Evolutionary conservation across 2,329 filamentous ascomycete species (phyloP).

Genomic region (Chrysosporium queenslandicum): DNA sequence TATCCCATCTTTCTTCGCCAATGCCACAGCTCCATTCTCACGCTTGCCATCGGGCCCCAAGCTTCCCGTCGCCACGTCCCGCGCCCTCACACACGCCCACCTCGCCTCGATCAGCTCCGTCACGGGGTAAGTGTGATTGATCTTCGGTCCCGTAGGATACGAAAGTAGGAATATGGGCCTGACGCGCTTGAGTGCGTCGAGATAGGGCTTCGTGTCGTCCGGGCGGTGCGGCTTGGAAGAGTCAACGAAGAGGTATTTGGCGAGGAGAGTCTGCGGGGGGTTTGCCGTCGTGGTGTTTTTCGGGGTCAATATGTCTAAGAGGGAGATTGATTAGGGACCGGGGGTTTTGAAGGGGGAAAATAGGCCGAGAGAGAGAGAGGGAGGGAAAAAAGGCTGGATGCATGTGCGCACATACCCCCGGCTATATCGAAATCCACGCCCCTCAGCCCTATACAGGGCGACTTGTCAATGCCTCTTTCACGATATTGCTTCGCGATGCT

Average conservation of each 20-base stretch:
- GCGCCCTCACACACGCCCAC: slow-evolving; percentile 4
- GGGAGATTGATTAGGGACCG: too few species aligned
- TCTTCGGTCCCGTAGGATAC: slow-evolving; percentile 4
- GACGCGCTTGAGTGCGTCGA: not conserved
- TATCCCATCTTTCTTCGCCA: not conserved
- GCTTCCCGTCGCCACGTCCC: slow-evolving; percentile 5
- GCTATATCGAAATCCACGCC: not conserved
- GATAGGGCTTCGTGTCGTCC: slow-evolving; percentile 1
- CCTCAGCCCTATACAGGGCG: slow-evolving; percentile 7
- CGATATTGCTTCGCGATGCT: not conserved
- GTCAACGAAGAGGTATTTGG: slow-evolving; percentile 6
- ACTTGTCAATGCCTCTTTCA: not conserved
- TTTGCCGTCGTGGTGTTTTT: not conserved
- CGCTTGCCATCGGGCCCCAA: not conserved
- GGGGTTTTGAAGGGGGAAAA: not conserved
- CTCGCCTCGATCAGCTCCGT: slow-evolving; percentile 7
- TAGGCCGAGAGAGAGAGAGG: not conserved
- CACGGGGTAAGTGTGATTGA: not conserved
- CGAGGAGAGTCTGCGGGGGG: not conserved
- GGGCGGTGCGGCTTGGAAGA: not conserved
- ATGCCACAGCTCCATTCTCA: not conserved
- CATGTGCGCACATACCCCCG: too few species aligned
- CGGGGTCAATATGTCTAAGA: slow-evolving; percentile 4
- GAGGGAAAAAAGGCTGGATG: not conserved
- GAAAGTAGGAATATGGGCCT: slow-evolving; percentile 8